Evolutionary conservation across 371 early-diverging fungal species (phyloP).

Genomic region (Mucor piriformis): DNA sequence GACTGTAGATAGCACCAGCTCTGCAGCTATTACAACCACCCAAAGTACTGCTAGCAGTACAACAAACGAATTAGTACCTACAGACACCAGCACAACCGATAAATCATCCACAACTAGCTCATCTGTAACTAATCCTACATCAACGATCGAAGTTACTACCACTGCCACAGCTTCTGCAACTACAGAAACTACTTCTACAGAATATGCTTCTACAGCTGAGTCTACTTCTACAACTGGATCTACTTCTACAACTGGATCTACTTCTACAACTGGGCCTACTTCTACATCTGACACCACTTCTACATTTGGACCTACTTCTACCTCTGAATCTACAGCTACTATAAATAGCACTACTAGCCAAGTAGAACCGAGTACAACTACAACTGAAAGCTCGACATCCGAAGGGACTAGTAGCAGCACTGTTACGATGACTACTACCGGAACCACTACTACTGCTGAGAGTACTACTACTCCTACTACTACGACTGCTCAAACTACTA

Average conservation of each 20-base stretch:
- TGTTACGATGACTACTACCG: neutral
- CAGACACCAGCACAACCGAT: too few relatives aligned
- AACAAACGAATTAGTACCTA: too few relatives aligned
- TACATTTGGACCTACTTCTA: neutral
- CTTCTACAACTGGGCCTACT: neutral
- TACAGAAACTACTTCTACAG: neutral
- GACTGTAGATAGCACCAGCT: conserved; percentile 1
- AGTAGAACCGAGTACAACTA: neutral
- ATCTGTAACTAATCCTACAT: too few relatives aligned
- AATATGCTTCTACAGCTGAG: neutral
- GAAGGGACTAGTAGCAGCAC: neutral
- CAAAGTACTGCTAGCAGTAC: too few relatives aligned
- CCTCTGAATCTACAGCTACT: too few relatives aligned
- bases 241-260: neutral
- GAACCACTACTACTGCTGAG: neutral
- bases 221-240: neutral
- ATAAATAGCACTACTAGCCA: neutral
- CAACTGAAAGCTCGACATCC: neutral
- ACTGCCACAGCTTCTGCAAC: neutral
- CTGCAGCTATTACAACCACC: neutral
- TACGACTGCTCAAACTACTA: neutral
- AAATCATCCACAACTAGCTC: too few relatives aligned
- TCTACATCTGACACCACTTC: neutral
- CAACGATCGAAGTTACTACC: too few relatives aligned
- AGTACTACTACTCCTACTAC: neutral